Evolutionary conservation across 2,329 filamentous ascomycete genomes (phyloP), one percentile per base, ranked within the genome.

Genomic region (Macrophomina phaseolina): DNA sequence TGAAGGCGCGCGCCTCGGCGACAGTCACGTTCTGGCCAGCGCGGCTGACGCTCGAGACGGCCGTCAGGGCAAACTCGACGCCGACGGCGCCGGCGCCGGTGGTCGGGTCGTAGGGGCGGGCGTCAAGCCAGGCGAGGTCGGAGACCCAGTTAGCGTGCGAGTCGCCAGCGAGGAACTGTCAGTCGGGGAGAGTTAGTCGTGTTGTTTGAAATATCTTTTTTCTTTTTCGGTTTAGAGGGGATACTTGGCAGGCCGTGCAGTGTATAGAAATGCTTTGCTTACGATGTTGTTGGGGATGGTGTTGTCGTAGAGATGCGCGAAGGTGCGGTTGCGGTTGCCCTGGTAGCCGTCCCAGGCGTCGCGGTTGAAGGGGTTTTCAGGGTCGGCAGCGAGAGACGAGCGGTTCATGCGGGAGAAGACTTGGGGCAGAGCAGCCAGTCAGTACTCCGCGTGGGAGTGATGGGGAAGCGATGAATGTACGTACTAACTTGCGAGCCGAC

Each of bases 271-370:
- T 23, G 23, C 23, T 23, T 23, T 23, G 23, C 23, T 23, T 23
- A 23, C 23, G 71, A 93, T 86, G 73, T 89, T 92, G 80, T 93
- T 92, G 67, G 81, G 81, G 70, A 93, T 92, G 28, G 87, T 82
- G 75, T 91, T 87, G 64, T 87, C 82, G 71, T 89, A 90, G 11
- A 93, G 79, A 65, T 87, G 86, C 71, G 87, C 79, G 11, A 91
- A 80, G 0, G 91, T 93, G 40, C 90, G 84, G 80, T 93, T 92
- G 61, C 88, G 83, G 76, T 92, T 92, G 11, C 88, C 83, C 65
- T 85, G 79, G 73, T 93, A 93, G 1, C 90, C 90, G 71, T 90
- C 83, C 86, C 85, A 88, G 28, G 82, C 80, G 71, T 90, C 88
- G 71, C 85, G 84, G 73, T 89, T 82, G 40, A 63, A 23, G 14